phyloP scores from a whole-genome alignment of 441 rosid genomes.

The Gossypium gossypioides region DNA sequence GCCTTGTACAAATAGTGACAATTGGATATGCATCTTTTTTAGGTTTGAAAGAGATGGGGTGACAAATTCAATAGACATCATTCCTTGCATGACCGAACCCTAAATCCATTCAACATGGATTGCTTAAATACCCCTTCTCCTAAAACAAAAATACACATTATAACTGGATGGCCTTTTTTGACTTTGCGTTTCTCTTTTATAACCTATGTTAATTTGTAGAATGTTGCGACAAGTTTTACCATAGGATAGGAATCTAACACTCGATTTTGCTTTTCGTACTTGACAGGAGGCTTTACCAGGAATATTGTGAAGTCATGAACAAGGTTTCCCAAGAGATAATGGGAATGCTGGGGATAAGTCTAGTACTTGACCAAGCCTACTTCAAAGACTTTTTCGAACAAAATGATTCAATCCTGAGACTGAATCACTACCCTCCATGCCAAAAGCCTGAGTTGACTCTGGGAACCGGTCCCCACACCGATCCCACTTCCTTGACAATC shows the following conservation, averaged over 20 bases:
- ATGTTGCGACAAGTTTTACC: too few species aligned
- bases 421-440: conserved; percentile 45
- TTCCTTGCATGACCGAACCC: not conserved
- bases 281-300: conserved; percentile 36
- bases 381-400: conserved; percentile 40
- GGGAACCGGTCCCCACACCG: conserved; percentile 61
- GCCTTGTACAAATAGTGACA: not conserved
- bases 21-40: not conserved
- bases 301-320: conserved; percentile 40
- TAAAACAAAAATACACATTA: not conserved
- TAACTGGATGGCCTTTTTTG: not conserved
- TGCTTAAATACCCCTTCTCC: not conserved
- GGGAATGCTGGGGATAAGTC: conserved; percentile 47
- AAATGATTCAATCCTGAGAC: conserved; percentile 42
- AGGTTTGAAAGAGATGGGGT: too few species aligned
- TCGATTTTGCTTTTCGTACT: not conserved
- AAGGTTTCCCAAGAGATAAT: conserved; percentile 32
- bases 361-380: conserved; percentile 27
- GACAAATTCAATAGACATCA: too few species aligned
- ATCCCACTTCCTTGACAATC: conserved; percentile 54
- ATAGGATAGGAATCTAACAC: too few species aligned
- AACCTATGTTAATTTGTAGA: too few species aligned
- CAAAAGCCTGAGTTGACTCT: conserved; percentile 41
- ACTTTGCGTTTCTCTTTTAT: not conserved
- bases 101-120: not conserved